A percentile compares a stretch with the other conserved stretches of the same genome.
Evolutionary conservation across 371 early-diverging fungal species (phyloP).

Genomic region (Paraphysoderma sedebokerense): DNA sequence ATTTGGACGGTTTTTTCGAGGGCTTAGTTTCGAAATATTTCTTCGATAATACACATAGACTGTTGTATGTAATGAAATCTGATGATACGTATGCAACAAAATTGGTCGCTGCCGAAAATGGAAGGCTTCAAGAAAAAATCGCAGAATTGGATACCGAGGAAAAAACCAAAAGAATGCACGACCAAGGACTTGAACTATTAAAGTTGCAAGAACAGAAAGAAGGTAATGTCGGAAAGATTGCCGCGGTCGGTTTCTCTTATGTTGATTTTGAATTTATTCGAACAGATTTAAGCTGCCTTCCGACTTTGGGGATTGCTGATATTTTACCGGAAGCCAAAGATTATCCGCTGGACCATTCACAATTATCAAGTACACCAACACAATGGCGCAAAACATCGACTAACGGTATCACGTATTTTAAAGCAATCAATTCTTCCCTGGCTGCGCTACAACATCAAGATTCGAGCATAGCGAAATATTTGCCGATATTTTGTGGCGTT

Average conservation of each 20-base stretch:
- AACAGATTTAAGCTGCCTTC: constrained; percentile 53
- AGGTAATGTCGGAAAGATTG: too few relatives aligned
- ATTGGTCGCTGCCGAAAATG: constrained; percentile 39
- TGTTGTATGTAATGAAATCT: constrained; percentile 69
- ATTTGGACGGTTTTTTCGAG: constrained; percentile 59
- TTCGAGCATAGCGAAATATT: constrained; percentile 29
- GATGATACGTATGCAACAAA: constrained; percentile 37
- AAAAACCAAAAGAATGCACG: constrained; percentile 36
- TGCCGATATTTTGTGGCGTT: constrained; percentile 64
- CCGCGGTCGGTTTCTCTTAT: neutral
- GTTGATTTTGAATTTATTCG: neutral
- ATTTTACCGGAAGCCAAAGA: constrained; percentile 42
- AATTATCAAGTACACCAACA: constrained; percentile 34
- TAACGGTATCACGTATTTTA: constrained; percentile 83
- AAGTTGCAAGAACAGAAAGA: constrained; percentile 51
- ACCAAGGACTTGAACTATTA: constrained; percentile 38
- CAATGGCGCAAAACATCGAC: constrained; percentile 68
- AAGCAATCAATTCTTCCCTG: constrained; percentile 40
- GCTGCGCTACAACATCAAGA: too few relatives aligned
- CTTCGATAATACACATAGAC: constrained; percentile 51
- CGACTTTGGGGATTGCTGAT: constrained; percentile 56
- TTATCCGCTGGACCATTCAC: constrained; percentile 44
- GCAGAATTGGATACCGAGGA: constrained; percentile 29
- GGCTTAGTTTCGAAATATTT: constrained; percentile 52
- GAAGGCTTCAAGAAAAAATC: constrained; percentile 38